Conservation (phyloP, 202 grass and related monocot genomes). For the Panicum hallii region DNA sequence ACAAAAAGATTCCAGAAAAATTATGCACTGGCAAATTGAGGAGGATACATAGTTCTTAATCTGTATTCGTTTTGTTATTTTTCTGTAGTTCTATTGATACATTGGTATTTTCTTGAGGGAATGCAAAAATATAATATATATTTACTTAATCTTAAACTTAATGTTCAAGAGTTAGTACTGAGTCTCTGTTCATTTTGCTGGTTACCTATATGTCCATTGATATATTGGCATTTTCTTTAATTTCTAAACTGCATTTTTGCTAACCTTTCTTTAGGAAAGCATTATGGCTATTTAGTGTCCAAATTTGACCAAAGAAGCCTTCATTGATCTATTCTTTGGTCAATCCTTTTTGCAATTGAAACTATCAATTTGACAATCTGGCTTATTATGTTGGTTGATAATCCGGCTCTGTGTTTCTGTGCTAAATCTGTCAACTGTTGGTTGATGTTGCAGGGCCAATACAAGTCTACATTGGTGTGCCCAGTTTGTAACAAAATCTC, state of each 20-base stretch:
- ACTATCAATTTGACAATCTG: neutral
- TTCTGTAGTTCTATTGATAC: neutral
- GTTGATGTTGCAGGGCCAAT: slow-evolving; percentile 80
- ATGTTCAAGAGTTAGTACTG: neutral
- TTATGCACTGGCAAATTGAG: neutral
- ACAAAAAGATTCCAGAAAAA: neutral
- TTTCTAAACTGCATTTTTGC: neutral
- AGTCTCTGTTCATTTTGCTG: neutral
- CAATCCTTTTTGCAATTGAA: neutral
- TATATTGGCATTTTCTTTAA: neutral
- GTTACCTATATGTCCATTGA: neutral
- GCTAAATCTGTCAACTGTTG: slow-evolving; percentile 29
- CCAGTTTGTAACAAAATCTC: slow-evolving; percentile 92
- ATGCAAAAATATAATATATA: too few relatives aligned
- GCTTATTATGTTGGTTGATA: neutral
- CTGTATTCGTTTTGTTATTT: neutral
- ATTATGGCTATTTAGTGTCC: neutral
- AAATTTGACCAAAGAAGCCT: slow-evolving; percentile 7
- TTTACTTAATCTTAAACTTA: too few relatives aligned
- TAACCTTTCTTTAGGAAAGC: neutral
- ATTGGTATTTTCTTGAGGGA: neutral
- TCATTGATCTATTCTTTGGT: neutral
- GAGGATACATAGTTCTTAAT: neutral
- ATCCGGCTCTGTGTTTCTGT: slow-evolving; percentile 17
- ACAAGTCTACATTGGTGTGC: slow-evolving; percentile 97